Base-by-base conservation (phyloP, 75 land plant species). In the Cunninghamia lanceolata region DNA sequence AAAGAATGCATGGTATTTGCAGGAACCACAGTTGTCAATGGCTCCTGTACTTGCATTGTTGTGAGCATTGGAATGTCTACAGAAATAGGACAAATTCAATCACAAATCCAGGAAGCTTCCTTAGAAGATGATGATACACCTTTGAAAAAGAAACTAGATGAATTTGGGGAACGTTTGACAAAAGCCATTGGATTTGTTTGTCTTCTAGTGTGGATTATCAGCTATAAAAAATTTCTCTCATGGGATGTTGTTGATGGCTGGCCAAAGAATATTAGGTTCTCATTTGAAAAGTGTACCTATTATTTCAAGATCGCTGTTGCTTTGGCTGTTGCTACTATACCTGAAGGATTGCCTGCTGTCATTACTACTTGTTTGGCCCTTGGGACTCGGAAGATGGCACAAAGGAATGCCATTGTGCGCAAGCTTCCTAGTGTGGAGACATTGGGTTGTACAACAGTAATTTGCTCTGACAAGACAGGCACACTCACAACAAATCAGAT, bases 341-440 rank as follows among this genome's bases (percentile, higher is more conserved):
- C 99, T 11, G 99, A 96, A 87, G 99, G 99, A 36, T 90, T 96
- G 28, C 99, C 99, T 70, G 96, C 99, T 40, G 97, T 96, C 3
- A 96, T 96, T 35, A 95, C 99, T 17, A 96, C 99, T 21, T 95
- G 96, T 78, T 86, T 96, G 59, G 99, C 99, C 30, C 86, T 96
- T 53, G 99, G 99, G 45, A 96, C 99, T 3, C 85, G 93, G 76
- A 96, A 96, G 85, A 96, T 96, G 99, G 97, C 97, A 8, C 92
- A 93, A 70, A 96, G 94, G 85, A 94, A 96, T 85, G 99, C 99
- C 19, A 92, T 96, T 73, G 97, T 96, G 21, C 83, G 99, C 42
- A 95, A 95, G 89, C 96, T 96, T 82, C 99, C 99, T 9, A 95
- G 97, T 81, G 99, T 96, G 13, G 99, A 96, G 86, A 96, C 99